Evolutionary conservation across 176 grass and related monocot genomes (phyloP).

Genomic region (Juncus effusus): DNA sequence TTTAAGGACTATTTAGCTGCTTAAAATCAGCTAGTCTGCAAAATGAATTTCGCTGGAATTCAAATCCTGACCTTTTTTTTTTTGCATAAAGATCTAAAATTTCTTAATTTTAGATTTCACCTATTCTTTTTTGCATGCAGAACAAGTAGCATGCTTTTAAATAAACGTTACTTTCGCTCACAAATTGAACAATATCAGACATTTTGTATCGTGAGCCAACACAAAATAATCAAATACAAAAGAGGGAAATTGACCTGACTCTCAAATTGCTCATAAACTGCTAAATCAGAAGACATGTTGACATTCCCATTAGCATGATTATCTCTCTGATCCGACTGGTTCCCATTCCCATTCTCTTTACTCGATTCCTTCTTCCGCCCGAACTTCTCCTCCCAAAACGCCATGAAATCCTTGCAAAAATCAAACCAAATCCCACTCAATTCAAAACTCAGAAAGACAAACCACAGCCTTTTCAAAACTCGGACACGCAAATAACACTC

Average conservation of each 20-base stretch:
- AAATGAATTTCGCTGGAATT: not conserved
- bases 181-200: not conserved
- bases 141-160: too few relatives aligned
- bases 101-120: not conserved
- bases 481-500: too few relatives aligned
- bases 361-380: slow-evolving; percentile 47
- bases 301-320: slow-evolving; percentile 44
- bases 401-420: slow-evolving; percentile 54
- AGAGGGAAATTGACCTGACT: slow-evolving; percentile 41
- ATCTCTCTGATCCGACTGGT: slow-evolving; percentile 12
- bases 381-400: slow-evolving; percentile 76
- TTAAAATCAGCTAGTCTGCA: slow-evolving; percentile 1
- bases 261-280: slow-evolving; percentile 91
- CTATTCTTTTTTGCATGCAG: slow-evolving; percentile 9
- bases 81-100: slow-evolving; percentile 9
- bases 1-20: not conserved
- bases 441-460: not conserved
- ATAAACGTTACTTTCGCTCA: too few relatives aligned
- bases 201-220: not conserved
- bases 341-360: slow-evolving; percentile 32
- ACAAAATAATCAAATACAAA: not conserved
- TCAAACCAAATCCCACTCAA: not conserved
- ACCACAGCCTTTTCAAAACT: too few relatives aligned
- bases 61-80: not conserved
- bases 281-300: slow-evolving; percentile 55